These are phyloP conservation scores for Pachysandra terminalis DNA, from an alignment of 164 flowering plant genomes.

Conservation along the genomic window DNA sequence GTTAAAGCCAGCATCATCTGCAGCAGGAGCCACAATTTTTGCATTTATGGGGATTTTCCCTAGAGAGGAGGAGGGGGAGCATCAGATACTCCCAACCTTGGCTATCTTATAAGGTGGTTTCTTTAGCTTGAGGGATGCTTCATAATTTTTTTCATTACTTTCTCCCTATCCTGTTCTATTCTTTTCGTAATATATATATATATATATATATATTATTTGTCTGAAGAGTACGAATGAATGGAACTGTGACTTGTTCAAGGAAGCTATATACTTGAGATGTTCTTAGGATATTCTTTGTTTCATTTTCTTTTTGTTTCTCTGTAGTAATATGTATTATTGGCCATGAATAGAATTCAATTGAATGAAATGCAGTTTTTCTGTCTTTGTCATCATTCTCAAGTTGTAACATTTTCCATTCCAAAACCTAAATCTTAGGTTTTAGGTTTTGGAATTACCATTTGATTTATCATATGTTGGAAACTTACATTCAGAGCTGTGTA, in stretches of 20 bases:
- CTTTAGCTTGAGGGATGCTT: background rate
- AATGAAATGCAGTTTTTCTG: background rate
- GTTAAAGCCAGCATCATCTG: background rate
- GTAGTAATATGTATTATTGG: slow-evolving; percentile 13
- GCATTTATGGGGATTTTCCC: slow-evolving; percentile 2
- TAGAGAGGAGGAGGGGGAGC: background rate
- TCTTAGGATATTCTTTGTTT: background rate
- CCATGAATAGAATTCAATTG: slow-evolving; percentile 8
- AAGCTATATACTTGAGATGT: background rate
- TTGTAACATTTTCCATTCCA: background rate
- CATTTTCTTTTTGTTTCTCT: slow-evolving; percentile 9
- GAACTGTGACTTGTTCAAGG: background rate
- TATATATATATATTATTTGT: slow-evolving; percentile 5
- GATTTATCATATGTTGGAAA: too few relatives aligned
- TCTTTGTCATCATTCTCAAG: background rate
- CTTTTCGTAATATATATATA: slow-evolving; percentile 8
- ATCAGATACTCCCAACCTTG: background rate
- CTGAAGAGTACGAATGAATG: background rate
- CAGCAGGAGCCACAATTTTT: slow-evolving; percentile 2
- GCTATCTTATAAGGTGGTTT: background rate
- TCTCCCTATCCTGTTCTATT: background rate
- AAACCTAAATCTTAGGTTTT: background rate
- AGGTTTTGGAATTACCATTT: background rate
- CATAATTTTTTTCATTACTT: background rate
- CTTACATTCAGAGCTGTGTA: too few relatives aligned